Conservation (phyloP, 257 asterid genomes). For the Jasminum sambac region DNA sequence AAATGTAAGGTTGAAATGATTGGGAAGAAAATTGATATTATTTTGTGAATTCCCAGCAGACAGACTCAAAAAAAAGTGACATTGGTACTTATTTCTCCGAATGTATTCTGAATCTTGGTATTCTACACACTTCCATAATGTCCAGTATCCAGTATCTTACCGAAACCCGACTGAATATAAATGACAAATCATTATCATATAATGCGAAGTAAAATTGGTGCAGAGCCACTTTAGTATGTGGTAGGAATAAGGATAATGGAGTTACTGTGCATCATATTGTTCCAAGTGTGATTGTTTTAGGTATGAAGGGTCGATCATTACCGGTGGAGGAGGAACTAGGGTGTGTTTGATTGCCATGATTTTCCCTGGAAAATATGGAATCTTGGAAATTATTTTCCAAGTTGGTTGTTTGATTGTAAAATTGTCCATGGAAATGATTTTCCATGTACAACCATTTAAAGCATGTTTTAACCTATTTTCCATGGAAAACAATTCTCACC, state of each 20-base stretch:
- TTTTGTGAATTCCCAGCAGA: too few relatives aligned
- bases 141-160: background rate
- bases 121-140: background rate
- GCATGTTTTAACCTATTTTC: too few relatives aligned
- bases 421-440: too few relatives aligned
- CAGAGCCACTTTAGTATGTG: background rate
- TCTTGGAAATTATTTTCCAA: too few relatives aligned
- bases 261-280: background rate
- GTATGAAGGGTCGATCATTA: background rate
- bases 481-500: too few relatives aligned
- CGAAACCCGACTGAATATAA: background rate
- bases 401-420: too few relatives aligned
- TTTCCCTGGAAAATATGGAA: too few relatives aligned
- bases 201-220: background rate
- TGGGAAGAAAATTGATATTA: too few relatives aligned
- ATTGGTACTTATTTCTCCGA: background rate
- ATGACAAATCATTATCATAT: background rate
- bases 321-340: background rate
- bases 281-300: background rate
- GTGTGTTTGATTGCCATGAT: background rate
- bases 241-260: background rate
- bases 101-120: background rate
- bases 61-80: background rate
- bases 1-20: too few relatives aligned
- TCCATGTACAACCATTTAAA: too few relatives aligned